Evolutionary conservation across 2,329 filamentous ascomycete species (phyloP).

Genomic region (Fusarium agapanthi): DNA sequence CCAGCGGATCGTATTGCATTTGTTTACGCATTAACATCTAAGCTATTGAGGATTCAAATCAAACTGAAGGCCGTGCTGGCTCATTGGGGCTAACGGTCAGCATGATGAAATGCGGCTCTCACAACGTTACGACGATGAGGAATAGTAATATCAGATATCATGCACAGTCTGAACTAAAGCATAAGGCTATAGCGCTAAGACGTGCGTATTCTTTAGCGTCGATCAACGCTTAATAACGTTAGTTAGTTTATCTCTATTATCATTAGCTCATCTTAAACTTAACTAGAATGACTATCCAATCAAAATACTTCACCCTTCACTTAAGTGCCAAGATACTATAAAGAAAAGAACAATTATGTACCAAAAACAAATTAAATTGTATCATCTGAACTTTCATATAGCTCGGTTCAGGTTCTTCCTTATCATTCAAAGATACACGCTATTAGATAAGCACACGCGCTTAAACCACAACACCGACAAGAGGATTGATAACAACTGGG

Average conservation of each 20-base stretch:
- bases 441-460: background rate
- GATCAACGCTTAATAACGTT: background rate
- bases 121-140: background rate
- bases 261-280: accelerated
- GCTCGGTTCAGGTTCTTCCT: background rate
- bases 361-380: accelerated
- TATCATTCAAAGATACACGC: accelerated
- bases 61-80: background rate
- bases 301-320: accelerated
- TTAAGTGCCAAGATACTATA: background rate
- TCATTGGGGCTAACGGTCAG: background rate
- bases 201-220: background rate
- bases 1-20: background rate
- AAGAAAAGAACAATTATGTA: background rate
- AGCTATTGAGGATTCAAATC: background rate
- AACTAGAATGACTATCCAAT: no score
- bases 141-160: background rate
- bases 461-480: background rate
- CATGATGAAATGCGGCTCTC: background rate
- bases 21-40: background rate
- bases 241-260: background rate
- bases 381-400: accelerated
- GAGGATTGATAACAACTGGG: accelerated
- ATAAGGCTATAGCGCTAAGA: background rate
- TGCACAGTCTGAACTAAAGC: background rate